Conservation (phyloP, 225 moss, liverwort and hornwort genomes). For the Polytrichum commune region DNA sequence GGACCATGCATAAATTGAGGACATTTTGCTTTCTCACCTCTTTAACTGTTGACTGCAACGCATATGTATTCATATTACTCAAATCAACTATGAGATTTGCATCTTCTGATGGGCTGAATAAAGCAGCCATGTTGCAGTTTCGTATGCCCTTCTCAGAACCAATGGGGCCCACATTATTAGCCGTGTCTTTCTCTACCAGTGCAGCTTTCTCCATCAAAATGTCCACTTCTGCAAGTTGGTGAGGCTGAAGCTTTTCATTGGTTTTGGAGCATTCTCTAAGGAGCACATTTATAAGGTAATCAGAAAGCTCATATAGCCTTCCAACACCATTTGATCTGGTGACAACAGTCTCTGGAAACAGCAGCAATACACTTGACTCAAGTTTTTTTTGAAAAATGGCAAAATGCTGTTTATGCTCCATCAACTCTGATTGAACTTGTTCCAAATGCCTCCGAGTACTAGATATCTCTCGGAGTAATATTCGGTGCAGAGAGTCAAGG, state of each 20-base stretch:
- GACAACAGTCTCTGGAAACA: constrained; percentile 1
- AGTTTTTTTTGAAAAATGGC: not conserved
- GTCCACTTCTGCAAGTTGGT: not conserved
- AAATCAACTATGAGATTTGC: not conserved
- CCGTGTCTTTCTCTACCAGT: not conserved
- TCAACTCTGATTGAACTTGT: not conserved
- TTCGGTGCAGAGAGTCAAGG: not conserved
- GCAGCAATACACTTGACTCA: not conserved
- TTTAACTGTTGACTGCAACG: not conserved
- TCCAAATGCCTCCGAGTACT: not conserved
- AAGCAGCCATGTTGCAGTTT: not conserved
- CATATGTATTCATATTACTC: not conserved
- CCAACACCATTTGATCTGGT: not conserved
- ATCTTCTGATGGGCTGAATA: not conserved
- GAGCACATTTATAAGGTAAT: not conserved
- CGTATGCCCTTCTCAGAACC: not conserved
- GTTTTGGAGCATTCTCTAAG: not conserved
- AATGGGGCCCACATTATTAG: too few relatives aligned
- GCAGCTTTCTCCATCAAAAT: not conserved
- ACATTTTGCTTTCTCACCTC: not conserved
- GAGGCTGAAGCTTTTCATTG: not conserved
- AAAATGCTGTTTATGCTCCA: not conserved
- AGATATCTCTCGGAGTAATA: not conserved
- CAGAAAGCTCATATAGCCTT: not conserved
- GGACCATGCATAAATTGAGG: too few relatives aligned